Conservation (phyloP, 495 filamentous ascomycete species). For the Aspergillus campestris region DNA sequence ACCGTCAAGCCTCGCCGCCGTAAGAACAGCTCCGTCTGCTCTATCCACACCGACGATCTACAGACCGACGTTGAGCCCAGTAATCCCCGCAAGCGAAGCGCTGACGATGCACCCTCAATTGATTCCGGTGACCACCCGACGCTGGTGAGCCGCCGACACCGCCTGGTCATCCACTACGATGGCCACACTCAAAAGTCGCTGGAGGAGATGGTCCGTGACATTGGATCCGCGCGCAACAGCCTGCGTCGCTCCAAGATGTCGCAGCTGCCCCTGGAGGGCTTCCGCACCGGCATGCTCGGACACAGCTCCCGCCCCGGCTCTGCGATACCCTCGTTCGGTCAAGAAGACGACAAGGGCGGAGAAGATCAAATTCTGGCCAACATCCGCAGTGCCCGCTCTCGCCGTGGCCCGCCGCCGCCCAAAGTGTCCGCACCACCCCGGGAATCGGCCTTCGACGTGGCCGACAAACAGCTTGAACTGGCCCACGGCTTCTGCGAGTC, state of each 20-base stretch:
- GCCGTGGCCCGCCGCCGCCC: conserved; percentile 12
- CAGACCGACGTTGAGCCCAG: conserved; percentile 7
- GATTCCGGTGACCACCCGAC: conserved; percentile 27
- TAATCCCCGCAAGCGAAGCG: conserved; percentile 22
- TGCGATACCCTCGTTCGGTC: background rate
- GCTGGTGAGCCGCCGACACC: conserved; percentile 61
- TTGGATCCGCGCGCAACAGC: conserved; percentile 71
- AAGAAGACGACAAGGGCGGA: conserved; percentile 1
- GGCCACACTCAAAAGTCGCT: conserved; percentile 73
- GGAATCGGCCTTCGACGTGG: conserved; percentile 49
- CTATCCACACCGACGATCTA: conserved; percentile 33
- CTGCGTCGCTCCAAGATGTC: conserved; percentile 66
- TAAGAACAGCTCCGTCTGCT: conserved; percentile 40
- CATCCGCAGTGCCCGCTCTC: conserved; percentile 25
- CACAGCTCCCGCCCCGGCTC: background rate
- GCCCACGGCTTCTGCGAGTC: conserved; percentile 75
- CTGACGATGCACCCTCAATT: conserved; percentile 21
- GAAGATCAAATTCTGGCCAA: conserved; percentile 11
- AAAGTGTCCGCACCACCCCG: conserved; percentile 4
- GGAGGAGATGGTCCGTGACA: conserved; percentile 69
- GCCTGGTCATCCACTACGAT: conserved; percentile 86
- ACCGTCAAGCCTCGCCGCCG: conserved; percentile 21
- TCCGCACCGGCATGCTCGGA: conserved; percentile 8
- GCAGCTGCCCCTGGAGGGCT: conserved; percentile 13
- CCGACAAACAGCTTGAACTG: conserved; percentile 69